Conservation (phyloP, 305 asterid species). For the Fraxinus sp. region DNA sequence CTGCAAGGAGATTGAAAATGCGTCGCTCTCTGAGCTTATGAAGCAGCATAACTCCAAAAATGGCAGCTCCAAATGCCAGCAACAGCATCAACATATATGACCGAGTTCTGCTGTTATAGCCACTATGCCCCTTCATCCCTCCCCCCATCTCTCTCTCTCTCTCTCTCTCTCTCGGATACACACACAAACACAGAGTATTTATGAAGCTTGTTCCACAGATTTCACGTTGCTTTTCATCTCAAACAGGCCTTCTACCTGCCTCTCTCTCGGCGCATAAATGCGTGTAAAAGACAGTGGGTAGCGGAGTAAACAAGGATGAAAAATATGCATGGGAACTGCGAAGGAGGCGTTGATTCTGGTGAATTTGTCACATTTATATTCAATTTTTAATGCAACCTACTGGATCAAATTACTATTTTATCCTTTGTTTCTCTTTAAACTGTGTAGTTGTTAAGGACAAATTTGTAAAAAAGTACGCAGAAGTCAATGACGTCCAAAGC, state of each 20-base stretch:
- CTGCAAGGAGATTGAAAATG: conserved; percentile 40
- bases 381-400: neutral
- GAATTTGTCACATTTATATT: neutral
- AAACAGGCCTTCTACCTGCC: conserved; percentile 46
- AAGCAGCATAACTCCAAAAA: conserved; percentile 49
- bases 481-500: neutral
- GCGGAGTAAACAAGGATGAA: conserved; percentile 35
- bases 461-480: neutral
- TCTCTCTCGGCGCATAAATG: conserved; percentile 19
- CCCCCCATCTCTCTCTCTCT: conserved; percentile 19
- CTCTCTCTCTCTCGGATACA: conserved; percentile 17
- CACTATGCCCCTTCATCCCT: conserved; percentile 32
- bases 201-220: conserved; percentile 19
- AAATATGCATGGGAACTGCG: conserved; percentile 22
- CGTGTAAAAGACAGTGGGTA: conserved; percentile 6
- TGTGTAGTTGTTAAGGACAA: neutral
- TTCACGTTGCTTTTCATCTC: conserved; percentile 51
- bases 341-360: conserved; percentile 20
- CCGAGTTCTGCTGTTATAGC: conserved; percentile 34
- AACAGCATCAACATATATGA: conserved; percentile 35
- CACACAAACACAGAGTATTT: neutral
- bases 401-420: neutral
- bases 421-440: neutral
- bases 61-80: conserved; percentile 52
- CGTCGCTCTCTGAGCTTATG: conserved; percentile 57